Evolutionary conservation across 768 basidiomycete species (phyloP).

Genomic region (Suillus hirtellus): DNA sequence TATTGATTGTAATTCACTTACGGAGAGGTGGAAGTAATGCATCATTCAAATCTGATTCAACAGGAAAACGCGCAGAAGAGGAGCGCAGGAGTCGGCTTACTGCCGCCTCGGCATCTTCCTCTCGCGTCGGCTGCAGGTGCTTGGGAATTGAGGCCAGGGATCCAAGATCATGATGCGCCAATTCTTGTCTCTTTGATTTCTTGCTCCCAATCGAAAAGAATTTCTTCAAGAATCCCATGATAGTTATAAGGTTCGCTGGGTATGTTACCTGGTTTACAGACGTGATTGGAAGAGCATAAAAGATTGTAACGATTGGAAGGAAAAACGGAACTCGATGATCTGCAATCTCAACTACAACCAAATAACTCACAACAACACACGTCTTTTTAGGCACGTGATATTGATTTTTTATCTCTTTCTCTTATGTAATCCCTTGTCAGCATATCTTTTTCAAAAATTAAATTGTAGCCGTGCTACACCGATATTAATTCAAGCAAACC

Average conservation of each 20-base stretch:
- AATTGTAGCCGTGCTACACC: no score
- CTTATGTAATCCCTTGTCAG: no score
- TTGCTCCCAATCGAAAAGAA: slow-evolving; percentile 69
- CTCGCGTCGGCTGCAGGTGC: slow-evolving; percentile 18
- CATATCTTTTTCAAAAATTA: no score
- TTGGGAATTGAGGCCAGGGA: slow-evolving; percentile 28
- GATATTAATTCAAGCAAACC: no score
- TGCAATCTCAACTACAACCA: slow-evolving; percentile 39
- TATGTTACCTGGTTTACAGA: slow-evolving; percentile 25
- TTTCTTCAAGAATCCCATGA: slow-evolving; percentile 71
- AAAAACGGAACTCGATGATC: neutral
- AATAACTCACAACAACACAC: slow-evolving; percentile 38
- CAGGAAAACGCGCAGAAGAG: slow-evolving; percentile 65
- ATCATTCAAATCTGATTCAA: slow-evolving; percentile 57
- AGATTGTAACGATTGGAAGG: slow-evolving; percentile 16
- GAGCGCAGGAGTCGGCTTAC: slow-evolving; percentile 62
- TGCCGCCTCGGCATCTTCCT: slow-evolving; percentile 48
- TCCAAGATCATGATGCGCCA: slow-evolving; percentile 27
- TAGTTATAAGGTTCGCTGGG: slow-evolving; percentile 20
- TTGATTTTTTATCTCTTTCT: slow-evolving; percentile 10
- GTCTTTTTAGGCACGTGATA: slow-evolving; percentile 21
- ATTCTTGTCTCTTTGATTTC: slow-evolving; percentile 51
- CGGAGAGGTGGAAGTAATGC: slow-evolving; percentile 66
- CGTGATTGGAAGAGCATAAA: slow-evolving; percentile 28
- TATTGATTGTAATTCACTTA: slow-evolving; percentile 40